Evolutionary conservation across 768 basidiomycete species (phyloP).

Genomic region (Fomitopsis serialis): DNA sequence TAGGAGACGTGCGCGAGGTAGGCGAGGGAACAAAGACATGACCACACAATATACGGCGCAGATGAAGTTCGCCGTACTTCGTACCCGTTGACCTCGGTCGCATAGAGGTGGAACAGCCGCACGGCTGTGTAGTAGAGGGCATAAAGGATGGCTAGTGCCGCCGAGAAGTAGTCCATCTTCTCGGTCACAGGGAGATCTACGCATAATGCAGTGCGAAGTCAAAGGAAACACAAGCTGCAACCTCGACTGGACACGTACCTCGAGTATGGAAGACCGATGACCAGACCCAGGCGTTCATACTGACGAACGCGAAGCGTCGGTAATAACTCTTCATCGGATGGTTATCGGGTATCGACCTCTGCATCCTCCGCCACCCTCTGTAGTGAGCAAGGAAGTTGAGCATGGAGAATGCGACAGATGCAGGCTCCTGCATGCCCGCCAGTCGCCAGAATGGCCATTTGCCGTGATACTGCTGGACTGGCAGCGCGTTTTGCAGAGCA

Average conservation of each 20-base stretch:
- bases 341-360: slow-evolving; percentile 36
- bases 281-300: slow-evolving; percentile 92
- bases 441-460: slow-evolving; percentile 97
- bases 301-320: slow-evolving; percentile 57
- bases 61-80: slow-evolving; percentile 14
- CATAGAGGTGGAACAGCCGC: slow-evolving; percentile 74
- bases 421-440: slow-evolving; percentile 90
- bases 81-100: slow-evolving; percentile 21
- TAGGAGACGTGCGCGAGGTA: slow-evolving; percentile 77
- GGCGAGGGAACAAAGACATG: slow-evolving; percentile 43
- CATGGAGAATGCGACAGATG: slow-evolving; percentile 86
- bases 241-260: slow-evolving; percentile 44
- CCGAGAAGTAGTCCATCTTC: slow-evolving; percentile 92
- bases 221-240: not conserved
- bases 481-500: slow-evolving; percentile 35
- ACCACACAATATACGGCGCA: slow-evolving; percentile 31
- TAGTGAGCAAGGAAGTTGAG: slow-evolving; percentile 76
- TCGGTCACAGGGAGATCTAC: slow-evolving; percentile 81
- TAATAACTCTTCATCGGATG: slow-evolving; percentile 75
- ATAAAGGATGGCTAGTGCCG: slow-evolving; percentile 77
- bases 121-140: slow-evolving; percentile 75
- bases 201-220: not conserved
- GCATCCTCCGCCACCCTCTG: slow-evolving; percentile 48
- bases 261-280: slow-evolving; percentile 88
- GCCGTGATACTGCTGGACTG: slow-evolving; percentile 79